phyloP scores from a whole-genome alignment of 257 asterid species.

The Solanum paucissectum region DNA sequence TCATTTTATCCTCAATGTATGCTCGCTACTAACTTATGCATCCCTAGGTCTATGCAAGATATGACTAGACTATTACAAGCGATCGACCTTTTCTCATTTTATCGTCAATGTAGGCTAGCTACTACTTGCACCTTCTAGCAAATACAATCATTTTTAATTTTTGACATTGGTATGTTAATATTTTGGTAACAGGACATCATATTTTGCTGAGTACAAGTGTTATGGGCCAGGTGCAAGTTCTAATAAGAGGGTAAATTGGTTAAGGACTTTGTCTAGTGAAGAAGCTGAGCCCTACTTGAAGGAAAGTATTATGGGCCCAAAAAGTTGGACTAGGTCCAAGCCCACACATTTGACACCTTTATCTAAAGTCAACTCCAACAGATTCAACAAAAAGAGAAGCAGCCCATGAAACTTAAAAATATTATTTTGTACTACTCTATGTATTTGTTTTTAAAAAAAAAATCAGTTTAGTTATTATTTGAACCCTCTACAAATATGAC shows the following conservation, averaged over 20 bases:
- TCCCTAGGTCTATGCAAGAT: neutral
- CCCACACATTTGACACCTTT: neutral
- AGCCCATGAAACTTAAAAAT: neutral
- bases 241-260: conserved; percentile 24
- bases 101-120: neutral
- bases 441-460: neutral
- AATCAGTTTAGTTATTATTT: no score
- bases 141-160: neutral
- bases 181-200: conserved; percentile 15
- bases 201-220: conserved; percentile 26
- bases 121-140: neutral
- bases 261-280: conserved; percentile 4
- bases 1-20: neutral
- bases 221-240: conserved; percentile 23
- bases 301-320: conserved; percentile 8
- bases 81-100: neutral
- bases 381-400: neutral
- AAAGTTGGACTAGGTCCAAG: conserved; percentile 12
- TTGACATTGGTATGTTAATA: neutral
- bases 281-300: conserved; percentile 26
- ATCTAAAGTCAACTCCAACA: neutral
- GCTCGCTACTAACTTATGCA: neutral
- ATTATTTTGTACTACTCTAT: neutral
- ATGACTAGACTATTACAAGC: neutral
- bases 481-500: neutral